Base-by-base conservation (phyloP, 805 yeast species). In the Ogataea nitratoaversa region DNA sequence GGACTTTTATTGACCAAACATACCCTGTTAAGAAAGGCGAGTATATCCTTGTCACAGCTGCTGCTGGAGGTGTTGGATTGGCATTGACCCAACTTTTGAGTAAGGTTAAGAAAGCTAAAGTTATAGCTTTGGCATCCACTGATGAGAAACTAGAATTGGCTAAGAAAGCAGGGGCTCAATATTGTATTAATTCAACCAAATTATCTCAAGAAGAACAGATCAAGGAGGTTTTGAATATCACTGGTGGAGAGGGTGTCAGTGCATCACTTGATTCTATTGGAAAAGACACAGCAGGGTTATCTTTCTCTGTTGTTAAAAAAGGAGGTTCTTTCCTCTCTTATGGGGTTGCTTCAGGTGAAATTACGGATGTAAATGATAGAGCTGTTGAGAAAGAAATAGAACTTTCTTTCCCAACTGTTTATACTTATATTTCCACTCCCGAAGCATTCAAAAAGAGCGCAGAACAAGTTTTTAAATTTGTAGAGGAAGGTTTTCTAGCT, bases 11-110 rank as follows among this genome's bases (percentile, higher is more conserved):
- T 34, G 65, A 70, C 28, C 88, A 84, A 46, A 75, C 93, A 2
- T 78, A 84, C 54, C 53, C 69, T 2, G 84, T 86, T 30, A 59
- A 85, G 51, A 67, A 74, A 57, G 90, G 79, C 38, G 96, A 91
- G 43, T 72, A 63, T 50, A 74, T 84, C 33, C 69, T 90, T 34
- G 80, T 88, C 19, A 87, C 89, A 67, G 97, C 97, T 4, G 96
- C 96, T 7, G 96, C 97, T 3, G 98, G 97, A 33, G 97, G 97
- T 41, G 91, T 86, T 37, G 98, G 98, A 5, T 71, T 76, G 37
- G 50, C 86, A 16, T 65, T 88, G 39, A 68, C 71, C 36, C 96
- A 89, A 60, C 65, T 89, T 62, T 62, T 83, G 37, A 60, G 70
- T 23, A 54, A 63, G 19, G 19, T 46, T 25, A 69, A 66, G 36